phyloP scores from a whole-genome alignment of 179 eudicot genomes.

The Drosera spatulata region DNA sequence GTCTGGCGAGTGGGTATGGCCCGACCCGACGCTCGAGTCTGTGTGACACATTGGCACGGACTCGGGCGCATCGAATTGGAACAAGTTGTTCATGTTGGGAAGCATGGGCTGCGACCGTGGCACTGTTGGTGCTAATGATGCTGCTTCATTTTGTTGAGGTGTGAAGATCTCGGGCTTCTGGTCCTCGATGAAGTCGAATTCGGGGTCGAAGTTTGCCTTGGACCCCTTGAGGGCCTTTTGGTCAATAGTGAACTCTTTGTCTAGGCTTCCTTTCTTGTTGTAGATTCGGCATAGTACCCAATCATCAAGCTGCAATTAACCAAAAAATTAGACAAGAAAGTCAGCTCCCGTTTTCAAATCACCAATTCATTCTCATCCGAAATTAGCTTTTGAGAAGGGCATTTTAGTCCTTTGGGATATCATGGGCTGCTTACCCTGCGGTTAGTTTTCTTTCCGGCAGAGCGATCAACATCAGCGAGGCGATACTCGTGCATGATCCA shows the following conservation, averaged over 20 bases:
- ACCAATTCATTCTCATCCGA: too few relatives aligned
- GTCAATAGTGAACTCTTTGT: slow-evolving; percentile 24
- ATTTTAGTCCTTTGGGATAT: too few relatives aligned
- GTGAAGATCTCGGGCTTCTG: slow-evolving; percentile 16
- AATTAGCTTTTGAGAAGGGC: too few relatives aligned
- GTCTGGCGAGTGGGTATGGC: slow-evolving; percentile 24
- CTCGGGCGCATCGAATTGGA: slow-evolving; percentile 46
- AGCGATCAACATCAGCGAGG: too few relatives aligned
- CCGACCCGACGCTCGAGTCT: slow-evolving; percentile 39
- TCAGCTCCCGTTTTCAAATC: too few relatives aligned
- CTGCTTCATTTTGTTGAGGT: neutral
- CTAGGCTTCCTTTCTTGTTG: slow-evolving; percentile 72
- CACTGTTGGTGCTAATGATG: neutral
- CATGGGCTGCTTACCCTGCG: too few relatives aligned
- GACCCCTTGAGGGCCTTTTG: slow-evolving; percentile 9
- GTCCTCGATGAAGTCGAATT: slow-evolving; percentile 16
- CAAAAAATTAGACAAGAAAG: too few relatives aligned
- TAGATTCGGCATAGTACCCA: slow-evolving; percentile 87
- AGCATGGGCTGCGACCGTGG: slow-evolving; percentile 4
- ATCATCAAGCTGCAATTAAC: slow-evolving; percentile 55
- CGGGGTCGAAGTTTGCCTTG: slow-evolving; percentile 3
- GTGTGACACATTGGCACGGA: slow-evolving; percentile 42
- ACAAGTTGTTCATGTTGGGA: slow-evolving; percentile 12
- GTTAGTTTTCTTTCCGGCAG: too few relatives aligned
- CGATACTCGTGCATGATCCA: too few relatives aligned